A percentile compares a stretch with the other conserved stretches of the same genome.
These are phyloP conservation scores for Hypomontagnella submonticulosa DNA, from an alignment of 495 filamentous ascomycete genomes.

Conservation along the genomic window DNA sequence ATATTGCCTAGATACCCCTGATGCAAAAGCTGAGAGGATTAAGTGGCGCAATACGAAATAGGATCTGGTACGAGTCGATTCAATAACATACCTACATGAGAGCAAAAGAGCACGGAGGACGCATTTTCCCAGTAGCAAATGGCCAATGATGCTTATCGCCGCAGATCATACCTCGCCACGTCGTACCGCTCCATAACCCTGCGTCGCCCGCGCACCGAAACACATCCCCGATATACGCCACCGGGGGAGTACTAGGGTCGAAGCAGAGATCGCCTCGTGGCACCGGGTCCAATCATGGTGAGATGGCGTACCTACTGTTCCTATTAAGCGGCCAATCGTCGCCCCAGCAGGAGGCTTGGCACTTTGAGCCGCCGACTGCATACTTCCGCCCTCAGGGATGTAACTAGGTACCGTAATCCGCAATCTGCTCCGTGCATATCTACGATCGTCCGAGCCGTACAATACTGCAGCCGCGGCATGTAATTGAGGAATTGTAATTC, in stretches of 20 bases:
- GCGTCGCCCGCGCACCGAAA: neutral
- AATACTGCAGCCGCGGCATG: too few relatives aligned
- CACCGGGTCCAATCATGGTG: slow-evolving; percentile 8
- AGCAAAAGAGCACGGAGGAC: too few relatives aligned
- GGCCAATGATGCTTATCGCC: neutral
- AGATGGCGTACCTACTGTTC: neutral
- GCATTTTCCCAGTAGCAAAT: neutral
- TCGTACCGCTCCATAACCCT: neutral
- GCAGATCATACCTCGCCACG: neutral
- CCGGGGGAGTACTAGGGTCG: neutral
- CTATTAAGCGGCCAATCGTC: neutral
- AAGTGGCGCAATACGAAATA: too few relatives aligned
- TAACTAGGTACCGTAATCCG: neutral
- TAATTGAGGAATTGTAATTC: too few relatives aligned
- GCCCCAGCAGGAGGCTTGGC: slow-evolving; percentile 2
- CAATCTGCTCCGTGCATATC: neutral
- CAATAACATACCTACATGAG: too few relatives aligned
- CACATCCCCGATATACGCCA: neutral
- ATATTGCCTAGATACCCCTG: slow-evolving; percentile 15
- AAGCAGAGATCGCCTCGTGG: neutral
- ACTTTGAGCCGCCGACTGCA: slow-evolving; percentile 26
- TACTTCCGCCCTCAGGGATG: slow-evolving; percentile 7
- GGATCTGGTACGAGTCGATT: too few relatives aligned
- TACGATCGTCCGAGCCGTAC: neutral
- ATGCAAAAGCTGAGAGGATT: too few relatives aligned